A percentile compares a stretch with the other conserved stretches of the same genome.
phyloP scores from a whole-genome alignment of 345 rosid species.

The Erodium maritimum region DNA sequence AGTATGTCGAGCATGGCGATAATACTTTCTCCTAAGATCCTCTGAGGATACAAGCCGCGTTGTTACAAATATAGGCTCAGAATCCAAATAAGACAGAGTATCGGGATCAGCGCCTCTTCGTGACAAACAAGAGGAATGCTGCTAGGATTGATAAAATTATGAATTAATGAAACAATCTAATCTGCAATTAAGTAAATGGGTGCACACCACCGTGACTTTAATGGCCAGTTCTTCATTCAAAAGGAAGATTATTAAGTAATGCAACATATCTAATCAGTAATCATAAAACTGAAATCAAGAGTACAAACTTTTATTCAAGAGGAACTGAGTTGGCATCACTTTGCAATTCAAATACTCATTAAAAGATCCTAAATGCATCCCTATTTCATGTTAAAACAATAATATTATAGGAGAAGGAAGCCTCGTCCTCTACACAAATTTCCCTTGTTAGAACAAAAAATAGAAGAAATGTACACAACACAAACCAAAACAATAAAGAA shows the following conservation, averaged over 20 bases:
- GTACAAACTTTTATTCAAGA: background rate
- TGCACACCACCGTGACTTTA: conserved; percentile 3
- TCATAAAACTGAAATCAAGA: too few species aligned
- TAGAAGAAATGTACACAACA: too few species aligned
- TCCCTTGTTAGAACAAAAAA: too few species aligned
- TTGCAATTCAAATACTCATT: too few species aligned
- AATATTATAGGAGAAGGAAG: too few species aligned
- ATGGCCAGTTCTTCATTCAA: too few species aligned
- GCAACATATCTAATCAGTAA: too few species aligned
- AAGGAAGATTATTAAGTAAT: too few species aligned
- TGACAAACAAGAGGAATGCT: conserved; percentile 31
- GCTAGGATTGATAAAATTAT: conserved; percentile 12
- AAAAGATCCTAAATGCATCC: too few species aligned
- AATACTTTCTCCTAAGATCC: conserved; percentile 33
- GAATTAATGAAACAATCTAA: background rate
- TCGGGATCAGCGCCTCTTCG: conserved; percentile 40
- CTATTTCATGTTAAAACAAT: too few species aligned
- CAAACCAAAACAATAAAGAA: too few species aligned
- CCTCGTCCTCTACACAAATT: too few species aligned
- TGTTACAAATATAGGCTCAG: conserved; percentile 25
- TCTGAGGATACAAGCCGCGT: conserved; percentile 27
- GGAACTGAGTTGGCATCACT: background rate
- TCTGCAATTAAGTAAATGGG: background rate
- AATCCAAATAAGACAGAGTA: conserved; percentile 28
- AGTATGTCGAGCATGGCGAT: conserved; percentile 64